phyloP scores from a whole-genome alignment of 208 protist species.

The Trypanosomatidae sp. region DNA sequence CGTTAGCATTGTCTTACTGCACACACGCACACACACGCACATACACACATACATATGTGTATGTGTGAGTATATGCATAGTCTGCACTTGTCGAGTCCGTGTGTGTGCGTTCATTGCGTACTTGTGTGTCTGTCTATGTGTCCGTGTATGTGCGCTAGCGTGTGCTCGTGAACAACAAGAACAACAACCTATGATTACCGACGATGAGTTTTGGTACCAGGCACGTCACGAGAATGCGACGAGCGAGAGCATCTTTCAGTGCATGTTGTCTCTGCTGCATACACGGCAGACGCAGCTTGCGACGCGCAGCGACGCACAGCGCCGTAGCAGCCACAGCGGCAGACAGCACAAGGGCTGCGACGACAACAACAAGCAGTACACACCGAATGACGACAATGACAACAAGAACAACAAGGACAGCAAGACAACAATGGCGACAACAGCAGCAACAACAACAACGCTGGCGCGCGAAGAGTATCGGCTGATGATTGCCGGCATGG shows the following conservation, averaged over 20 bases:
- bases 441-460: no score
- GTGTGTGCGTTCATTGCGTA: no score
- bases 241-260: constrained; percentile 51
- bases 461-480: constrained; percentile 7
- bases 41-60: no score
- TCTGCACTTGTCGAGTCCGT: no score
- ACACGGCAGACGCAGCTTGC: constrained; percentile 37
- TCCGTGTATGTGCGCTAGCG: no score
- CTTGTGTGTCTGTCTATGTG: no score
- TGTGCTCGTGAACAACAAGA: no score
- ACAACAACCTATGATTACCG: constrained; percentile 45
- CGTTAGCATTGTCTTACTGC: no score
- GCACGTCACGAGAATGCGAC: constrained; percentile 29
- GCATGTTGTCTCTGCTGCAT: constrained; percentile 56
- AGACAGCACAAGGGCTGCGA: no score
- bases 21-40: no score
- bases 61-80: no score
- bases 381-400: constrained; percentile 9
- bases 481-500: constrained; percentile 12
- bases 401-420: constrained; percentile 17
- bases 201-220: constrained; percentile 82
- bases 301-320: constrained; percentile 14
- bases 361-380: constrained; percentile 17
- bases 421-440: constrained; percentile 14
- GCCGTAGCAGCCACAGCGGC: no score